phyloP scores from a whole-genome alignment of 805 yeast species.

The Starmerella potacharoeniae region DNA sequence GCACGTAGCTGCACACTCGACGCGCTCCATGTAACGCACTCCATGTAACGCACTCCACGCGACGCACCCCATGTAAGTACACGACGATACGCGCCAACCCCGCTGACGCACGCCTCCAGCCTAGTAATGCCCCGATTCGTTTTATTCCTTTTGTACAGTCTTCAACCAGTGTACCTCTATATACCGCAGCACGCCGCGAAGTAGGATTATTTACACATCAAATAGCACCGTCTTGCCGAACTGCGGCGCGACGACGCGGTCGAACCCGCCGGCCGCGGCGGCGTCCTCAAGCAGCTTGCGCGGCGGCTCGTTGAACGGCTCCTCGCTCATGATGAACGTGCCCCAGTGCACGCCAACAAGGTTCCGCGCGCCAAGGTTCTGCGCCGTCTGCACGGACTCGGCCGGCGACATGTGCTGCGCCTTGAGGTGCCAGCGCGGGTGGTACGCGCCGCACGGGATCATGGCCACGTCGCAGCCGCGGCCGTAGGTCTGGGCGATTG shows the following conservation, averaged over 20 bases:
- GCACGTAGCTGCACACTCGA: no score
- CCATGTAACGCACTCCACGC: no score
- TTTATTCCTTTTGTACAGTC: no score
- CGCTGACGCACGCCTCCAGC: no score
- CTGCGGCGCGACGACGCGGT: slow-evolving; percentile 50
- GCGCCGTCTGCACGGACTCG: slow-evolving; percentile 60
- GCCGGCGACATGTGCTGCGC: slow-evolving; percentile 79
- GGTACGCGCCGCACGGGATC: slow-evolving; percentile 89
- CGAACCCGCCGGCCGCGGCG: slow-evolving; percentile 33
- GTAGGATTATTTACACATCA: slow-evolving; percentile 3
- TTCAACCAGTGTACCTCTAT: no score
- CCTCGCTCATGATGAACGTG: slow-evolving; percentile 80
- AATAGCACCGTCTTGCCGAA: slow-evolving; percentile 60
- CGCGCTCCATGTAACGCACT: no score
- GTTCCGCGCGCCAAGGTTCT: slow-evolving; percentile 46
- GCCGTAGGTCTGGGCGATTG: slow-evolving; percentile 57
- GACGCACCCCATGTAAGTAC: no score
- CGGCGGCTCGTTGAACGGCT: slow-evolving; percentile 78
- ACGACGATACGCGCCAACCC: no score
- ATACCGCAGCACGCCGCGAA: background rate
- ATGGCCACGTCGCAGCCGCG: slow-evolving; percentile 45
- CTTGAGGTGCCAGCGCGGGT: slow-evolving; percentile 87
- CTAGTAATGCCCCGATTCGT: no score
- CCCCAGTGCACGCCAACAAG: slow-evolving; percentile 95
- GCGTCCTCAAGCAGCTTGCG: slow-evolving; percentile 44